Evolutionary conservation across 2,329 filamentous ascomycete species (phyloP), one percentile per base, ranked within the genome.

Genomic region (Onygenales sp.): DNA sequence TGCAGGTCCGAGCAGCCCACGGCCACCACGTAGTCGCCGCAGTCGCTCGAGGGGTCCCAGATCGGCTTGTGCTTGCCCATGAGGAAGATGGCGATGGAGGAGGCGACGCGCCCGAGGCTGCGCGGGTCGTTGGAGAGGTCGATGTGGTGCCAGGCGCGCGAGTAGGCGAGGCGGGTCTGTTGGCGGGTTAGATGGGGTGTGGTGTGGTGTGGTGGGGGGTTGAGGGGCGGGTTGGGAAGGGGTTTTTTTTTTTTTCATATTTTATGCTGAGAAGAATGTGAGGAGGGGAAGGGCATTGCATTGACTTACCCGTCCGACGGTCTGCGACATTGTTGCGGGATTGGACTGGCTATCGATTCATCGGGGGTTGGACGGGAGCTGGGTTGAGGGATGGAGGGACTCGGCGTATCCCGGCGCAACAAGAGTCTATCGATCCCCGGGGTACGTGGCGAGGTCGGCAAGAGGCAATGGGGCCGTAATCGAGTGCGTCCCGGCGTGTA

Each of bases 31-130:
- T 98, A 98, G 82, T 98, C 93, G 63, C 93, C 93, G 79, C 93
- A 97, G 78, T 98, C 93, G 57, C 91, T 96, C 21, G 90, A 95
- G 1, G 93, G 93, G 74, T 97, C 89, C 76, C 84, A 98, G 71
- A 93, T 95, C 21, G 93, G 93, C 76, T 98, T 98, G 80, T 98
- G 87, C 79, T 98, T 98, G 75, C 93, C 93, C 91, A 97, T 96
- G 51, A 96, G 83, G 56, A 89, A 78, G 52, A 85, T 78, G 57
- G 91, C 92, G 70, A 96, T 95, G 58, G 86, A 84, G 51, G 86
- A 89, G 57, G 92, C 92, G 50, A 96, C 80, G 43, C 92, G 89
- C 62, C 92, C 92, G 42, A 96, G 85, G n/a, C 89, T 84, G 11
- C 90, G 89, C 14, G 83, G 79, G 17, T 83, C 70, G 72, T 85